Evolutionary conservation across 2,329 filamentous ascomycete genomes (phyloP).

Genomic region (Ophioceras dolichostomum): DNA sequence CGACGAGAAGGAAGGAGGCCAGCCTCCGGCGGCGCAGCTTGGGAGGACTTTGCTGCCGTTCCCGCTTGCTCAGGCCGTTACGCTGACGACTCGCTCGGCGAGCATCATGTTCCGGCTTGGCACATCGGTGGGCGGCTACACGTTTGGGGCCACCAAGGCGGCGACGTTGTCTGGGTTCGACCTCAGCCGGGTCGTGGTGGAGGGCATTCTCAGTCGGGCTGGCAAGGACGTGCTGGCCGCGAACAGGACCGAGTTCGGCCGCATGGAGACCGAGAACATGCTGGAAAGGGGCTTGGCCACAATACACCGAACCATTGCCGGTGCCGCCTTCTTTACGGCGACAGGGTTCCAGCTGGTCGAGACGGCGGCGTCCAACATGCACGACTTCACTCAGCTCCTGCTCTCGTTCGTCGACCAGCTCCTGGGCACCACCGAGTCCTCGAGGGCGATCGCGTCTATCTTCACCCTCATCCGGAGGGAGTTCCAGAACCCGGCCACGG

Average conservation of each 20-base stretch:
- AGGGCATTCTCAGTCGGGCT: slow-evolving; percentile 3
- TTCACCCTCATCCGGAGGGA: slow-evolving; percentile 51
- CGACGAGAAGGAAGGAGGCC: background rate
- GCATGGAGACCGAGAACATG: slow-evolving; percentile 23
- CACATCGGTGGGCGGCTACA: slow-evolving; percentile 1
- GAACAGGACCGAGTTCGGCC: slow-evolving; percentile 1
- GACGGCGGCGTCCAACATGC: slow-evolving; percentile 28
- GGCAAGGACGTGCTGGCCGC: slow-evolving; percentile 1
- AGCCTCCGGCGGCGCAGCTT: background rate
- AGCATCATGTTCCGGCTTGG: slow-evolving; percentile 2
- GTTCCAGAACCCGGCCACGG: slow-evolving; percentile 50
- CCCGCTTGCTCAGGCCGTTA: slow-evolving; percentile 2
- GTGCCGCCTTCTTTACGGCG: slow-evolving; percentile 48
- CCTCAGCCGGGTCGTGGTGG: slow-evolving; percentile 1
- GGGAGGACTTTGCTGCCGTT: slow-evolving; percentile 1
- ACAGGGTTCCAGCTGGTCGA: slow-evolving; percentile 47
- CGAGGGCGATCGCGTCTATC: slow-evolving; percentile 54
- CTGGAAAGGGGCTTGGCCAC: slow-evolving; percentile 43
- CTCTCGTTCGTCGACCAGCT: slow-evolving; percentile 50
- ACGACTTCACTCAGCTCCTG: slow-evolving; percentile 42
- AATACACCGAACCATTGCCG: slow-evolving; percentile 44
- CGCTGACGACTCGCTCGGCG: slow-evolving; percentile 1
- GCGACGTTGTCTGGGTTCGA: slow-evolving; percentile 2
- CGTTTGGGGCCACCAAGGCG: slow-evolving; percentile 1
- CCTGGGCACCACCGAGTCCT: slow-evolving; percentile 58